phyloP scores from a whole-genome alignment of 2,329 filamentous ascomycete genomes.

The Ambrosiella cleistominuta region DNA sequence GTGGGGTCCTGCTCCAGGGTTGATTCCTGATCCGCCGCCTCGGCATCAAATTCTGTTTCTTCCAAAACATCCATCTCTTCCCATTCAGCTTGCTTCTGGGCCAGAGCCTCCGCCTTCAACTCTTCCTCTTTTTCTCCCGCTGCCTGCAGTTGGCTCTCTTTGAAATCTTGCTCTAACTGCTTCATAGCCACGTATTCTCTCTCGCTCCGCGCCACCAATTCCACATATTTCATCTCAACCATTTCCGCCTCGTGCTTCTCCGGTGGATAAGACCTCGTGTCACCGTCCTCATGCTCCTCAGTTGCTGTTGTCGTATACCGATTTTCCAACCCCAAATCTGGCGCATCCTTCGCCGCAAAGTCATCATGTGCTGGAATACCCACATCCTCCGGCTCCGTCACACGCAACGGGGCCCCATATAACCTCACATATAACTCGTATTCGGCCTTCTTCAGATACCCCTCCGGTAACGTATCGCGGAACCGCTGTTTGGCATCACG shows the following conservation, averaged over 20 bases:
- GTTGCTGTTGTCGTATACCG: conserved; percentile 3
- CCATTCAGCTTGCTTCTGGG: conserved; percentile 13
- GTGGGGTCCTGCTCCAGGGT: conserved; percentile 19
- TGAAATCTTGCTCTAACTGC: conserved; percentile 40
- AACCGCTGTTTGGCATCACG: conserved; percentile 57
- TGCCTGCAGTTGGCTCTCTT: conserved; percentile 22
- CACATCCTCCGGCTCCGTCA: conserved; percentile 41
- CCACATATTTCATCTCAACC: conserved; percentile 22
- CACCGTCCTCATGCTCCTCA: conserved; percentile 6
- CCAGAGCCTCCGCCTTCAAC: no score
- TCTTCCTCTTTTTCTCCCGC: conserved; percentile 1
- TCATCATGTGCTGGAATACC: conserved; percentile 25
- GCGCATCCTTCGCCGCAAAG: conserved; percentile 12
- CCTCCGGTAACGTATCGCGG: conserved; percentile 57
- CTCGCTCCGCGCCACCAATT: conserved; percentile 32
- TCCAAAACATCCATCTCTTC: conserved; percentile 21
- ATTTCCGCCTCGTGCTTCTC: conserved; percentile 2
- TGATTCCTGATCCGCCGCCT: not conserved
- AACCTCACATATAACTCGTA: conserved; percentile 59
- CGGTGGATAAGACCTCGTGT: conserved; percentile 5
- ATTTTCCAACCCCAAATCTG: conserved; percentile 3
- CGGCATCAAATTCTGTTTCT: conserved; percentile 22
- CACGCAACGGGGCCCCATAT: conserved; percentile 57
- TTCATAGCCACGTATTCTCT: conserved; percentile 38
- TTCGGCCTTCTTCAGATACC: conserved; percentile 52